A percentile compares a stretch with the other conserved stretches of the same genome.
Conservation (phyloP, 495 filamentous ascomycete species). For the Trichodelitschia bisporula region DNA sequence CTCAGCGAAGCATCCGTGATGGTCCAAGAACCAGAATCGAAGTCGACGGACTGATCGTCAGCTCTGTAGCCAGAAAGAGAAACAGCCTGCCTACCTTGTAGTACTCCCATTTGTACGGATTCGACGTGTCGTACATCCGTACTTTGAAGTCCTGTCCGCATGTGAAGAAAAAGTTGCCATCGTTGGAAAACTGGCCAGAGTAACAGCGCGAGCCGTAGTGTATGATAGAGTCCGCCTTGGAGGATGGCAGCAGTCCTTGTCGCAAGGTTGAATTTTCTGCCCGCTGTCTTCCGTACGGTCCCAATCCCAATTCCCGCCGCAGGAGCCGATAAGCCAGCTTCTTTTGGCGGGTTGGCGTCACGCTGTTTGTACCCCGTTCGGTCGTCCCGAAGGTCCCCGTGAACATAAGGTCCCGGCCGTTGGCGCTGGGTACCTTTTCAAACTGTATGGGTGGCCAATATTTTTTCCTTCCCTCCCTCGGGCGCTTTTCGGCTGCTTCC, state of each 20-base stretch:
- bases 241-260: conserved; percentile 31
- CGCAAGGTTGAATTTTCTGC: conserved; percentile 36
- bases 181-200: conserved; percentile 87
- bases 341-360: conserved; percentile 27
- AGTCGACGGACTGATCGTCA: conserved; percentile 34
- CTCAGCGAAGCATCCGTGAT: conserved; percentile 84
- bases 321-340: conserved; percentile 41
- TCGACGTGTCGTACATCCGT: conserved; percentile 92
- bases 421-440: conserved; percentile 55
- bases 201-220: conserved; percentile 69
- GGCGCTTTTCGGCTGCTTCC: not conserved
- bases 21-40: conserved; percentile 78
- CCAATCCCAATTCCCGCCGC: conserved; percentile 53
- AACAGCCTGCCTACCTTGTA: conserved; percentile 32
- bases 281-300: conserved; percentile 23
- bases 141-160: conserved; percentile 82
- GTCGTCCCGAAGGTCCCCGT: conserved; percentile 52
- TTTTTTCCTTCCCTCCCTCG: not conserved
- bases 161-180: conserved; percentile 96
- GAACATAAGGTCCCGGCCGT: conserved; percentile 52
- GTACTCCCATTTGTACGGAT: conserved; percentile 84
- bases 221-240: conserved; percentile 64
- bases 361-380: conserved; percentile 20
- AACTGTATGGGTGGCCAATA: conserved; percentile 16
- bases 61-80: not conserved